Base-by-base conservation (phyloP, 257 asterid species). In the Primulina eburnea region DNA sequence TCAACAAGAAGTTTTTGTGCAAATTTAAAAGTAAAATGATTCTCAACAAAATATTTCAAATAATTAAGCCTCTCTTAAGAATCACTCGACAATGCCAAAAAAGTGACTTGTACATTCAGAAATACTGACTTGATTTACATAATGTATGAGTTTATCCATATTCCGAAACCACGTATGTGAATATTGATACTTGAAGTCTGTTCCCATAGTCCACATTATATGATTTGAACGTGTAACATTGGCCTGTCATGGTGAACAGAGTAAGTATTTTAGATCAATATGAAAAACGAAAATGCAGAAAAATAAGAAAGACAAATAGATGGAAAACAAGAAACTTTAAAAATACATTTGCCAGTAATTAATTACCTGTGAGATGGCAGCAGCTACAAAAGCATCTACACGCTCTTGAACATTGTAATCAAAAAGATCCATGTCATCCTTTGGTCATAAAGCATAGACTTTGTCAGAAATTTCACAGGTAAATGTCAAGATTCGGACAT, bases 91-190 rank as follows among this genome's bases (percentile, higher is more conserved):
- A 14, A 40, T 40, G 4, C 50, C 50, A 40, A 50, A 5, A 50
- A 50, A 16, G 57, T 17, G 21, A 50, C 21, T 1, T 50, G 8
- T 4, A 50, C 57, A 17, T 16, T 50, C 57, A 50, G 53, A 57
- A 29, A 64, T 20, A 62, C 85, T 81, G 63, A 83, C 86, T 65
- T 75, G 63, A 75, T 83, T 83, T 66, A 80, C 85, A 73, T 83
- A 76, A 72, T 83, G 88, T 59, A 83, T 83, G 71, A 83, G 82
- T 79, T 83, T 83, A 83, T 83, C 88, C 88, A 83, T 78, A 68
- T 83, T 75, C 64, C 83, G 80, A 73, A 83, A 83, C 88, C 88
- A 83, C 30, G 88, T 57, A 60, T 75, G 64, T 2, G 88, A 85
- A 76, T 75, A 83, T 68, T 83, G 88, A 70, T 80, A 83, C 40